A percentile compares a stretch with the other conserved stretches of the same genome.
Evolutionary conservation across 2,329 filamentous ascomycete species (phyloP).

Genomic region (Ophiosphaerella narmari): DNA sequence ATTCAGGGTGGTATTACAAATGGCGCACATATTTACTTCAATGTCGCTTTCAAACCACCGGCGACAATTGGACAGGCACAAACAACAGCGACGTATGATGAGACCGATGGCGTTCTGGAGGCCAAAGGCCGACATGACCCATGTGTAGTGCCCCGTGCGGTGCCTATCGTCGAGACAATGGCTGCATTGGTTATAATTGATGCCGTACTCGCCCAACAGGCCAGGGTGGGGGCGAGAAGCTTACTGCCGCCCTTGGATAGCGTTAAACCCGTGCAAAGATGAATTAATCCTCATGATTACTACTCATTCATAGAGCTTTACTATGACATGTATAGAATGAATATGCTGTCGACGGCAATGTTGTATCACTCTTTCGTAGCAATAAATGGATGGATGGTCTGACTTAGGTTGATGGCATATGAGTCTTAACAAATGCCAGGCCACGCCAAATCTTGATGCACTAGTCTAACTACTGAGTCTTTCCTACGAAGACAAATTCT

Average conservation of each 20-base stretch:
- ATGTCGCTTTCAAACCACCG: slow-evolving; percentile 90
- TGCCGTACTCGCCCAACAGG: slow-evolving; percentile 80
- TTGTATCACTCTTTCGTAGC: too few species aligned
- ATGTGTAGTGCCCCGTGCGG: slow-evolving; percentile 84
- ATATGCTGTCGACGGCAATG: too few species aligned
- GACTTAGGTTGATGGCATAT: too few species aligned
- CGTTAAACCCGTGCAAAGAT: slow-evolving; percentile 38
- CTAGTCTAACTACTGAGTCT: too few species aligned
- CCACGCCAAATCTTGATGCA: too few species aligned
- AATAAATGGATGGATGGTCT: too few species aligned
- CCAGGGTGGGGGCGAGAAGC: slow-evolving; percentile 50
- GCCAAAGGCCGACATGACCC: slow-evolving; percentile 96
- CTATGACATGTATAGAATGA: too few species aligned
- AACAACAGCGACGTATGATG: slow-evolving; percentile 79
- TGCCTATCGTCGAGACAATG: slow-evolving; percentile 92
- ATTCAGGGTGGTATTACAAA: slow-evolving; percentile 96
- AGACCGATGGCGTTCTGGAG: slow-evolving; percentile 74
- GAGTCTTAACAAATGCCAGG: too few species aligned
- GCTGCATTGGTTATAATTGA: slow-evolving; percentile 86
- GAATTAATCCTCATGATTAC: background rate
- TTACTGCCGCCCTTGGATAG: slow-evolving; percentile 46
- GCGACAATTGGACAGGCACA: slow-evolving; percentile 92
- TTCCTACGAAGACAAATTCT: too few species aligned
- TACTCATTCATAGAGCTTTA: background rate
- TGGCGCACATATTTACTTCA: slow-evolving; percentile 92